Percentiles rank a stretch among this genome's conserved stretches.
These are phyloP conservation scores for Quillaja saponaria DNA, from an alignment of 306 rosid species.

Conservation along the genomic window DNA sequence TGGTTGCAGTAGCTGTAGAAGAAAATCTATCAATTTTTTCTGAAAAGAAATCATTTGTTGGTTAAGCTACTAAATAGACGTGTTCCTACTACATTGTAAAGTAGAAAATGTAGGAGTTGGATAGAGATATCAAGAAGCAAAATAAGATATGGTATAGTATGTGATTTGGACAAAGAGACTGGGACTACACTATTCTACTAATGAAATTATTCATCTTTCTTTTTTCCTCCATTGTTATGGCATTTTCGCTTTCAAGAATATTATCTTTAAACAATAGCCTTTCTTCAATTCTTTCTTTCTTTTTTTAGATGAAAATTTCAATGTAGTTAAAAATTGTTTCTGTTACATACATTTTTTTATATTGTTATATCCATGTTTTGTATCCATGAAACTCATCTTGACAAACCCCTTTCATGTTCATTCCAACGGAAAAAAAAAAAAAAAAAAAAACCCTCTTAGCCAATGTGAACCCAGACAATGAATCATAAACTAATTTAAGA, in stretches of 20 bases:
- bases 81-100: conserved; percentile 10
- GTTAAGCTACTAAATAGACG: conserved; percentile 26
- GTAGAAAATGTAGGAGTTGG: background rate
- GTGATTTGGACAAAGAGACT: conserved; percentile 11
- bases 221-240: conserved; percentile 12
- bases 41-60: conserved; percentile 46
- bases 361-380: conserved; percentile 7
- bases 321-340: background rate
- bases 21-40: conserved; percentile 31
- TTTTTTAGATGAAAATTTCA: conserved; percentile 11
- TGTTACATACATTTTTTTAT: conserved; percentile 5
- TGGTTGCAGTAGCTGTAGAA: conserved; percentile 34
- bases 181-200: conserved; percentile 10
- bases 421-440: too few relatives aligned
- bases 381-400: background rate
- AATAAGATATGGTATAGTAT: conserved; percentile 23
- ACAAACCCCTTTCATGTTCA: conserved; percentile 12
- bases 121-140: too few relatives aligned
- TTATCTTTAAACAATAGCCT: conserved; percentile 11
- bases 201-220: conserved; percentile 27
- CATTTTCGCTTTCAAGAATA: conserved; percentile 17
- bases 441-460: too few relatives aligned
- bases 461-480: too few relatives aligned
- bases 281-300: conserved; percentile 18
- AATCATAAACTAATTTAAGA: too few relatives aligned